Evolutionary conservation across 1,139 yeast species (phyloP).

Genomic region (Magnusiomyces suaveolens): DNA sequence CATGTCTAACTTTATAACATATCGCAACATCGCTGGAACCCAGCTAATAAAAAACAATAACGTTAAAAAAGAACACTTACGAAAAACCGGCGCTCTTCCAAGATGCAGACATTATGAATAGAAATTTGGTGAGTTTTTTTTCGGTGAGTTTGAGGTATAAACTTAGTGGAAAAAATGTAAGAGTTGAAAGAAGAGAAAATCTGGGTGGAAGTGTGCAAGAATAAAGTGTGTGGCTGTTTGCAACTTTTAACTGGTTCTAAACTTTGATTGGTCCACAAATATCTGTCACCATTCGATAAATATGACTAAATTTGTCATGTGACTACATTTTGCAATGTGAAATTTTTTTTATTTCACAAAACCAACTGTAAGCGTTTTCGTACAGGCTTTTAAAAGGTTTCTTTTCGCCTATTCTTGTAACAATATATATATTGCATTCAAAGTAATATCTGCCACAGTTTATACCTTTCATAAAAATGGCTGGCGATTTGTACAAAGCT

Average conservation of each 20-base stretch:
- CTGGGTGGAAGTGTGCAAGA: no score
- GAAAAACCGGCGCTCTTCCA: slow-evolving; percentile 29
- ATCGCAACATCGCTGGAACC: no score
- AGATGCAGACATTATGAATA: slow-evolving; percentile 18
- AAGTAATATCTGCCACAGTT: no score
- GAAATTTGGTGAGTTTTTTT: not conserved
- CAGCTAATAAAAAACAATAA: no score
- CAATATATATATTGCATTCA: no score
- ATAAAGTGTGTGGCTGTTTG: no score
- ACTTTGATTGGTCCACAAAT: not conserved
- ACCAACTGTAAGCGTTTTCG: not conserved
- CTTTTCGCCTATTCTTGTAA: no score
- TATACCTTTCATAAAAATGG: not conserved
- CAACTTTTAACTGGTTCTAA: not conserved
- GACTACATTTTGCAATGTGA: not conserved
- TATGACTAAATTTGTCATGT: no score
- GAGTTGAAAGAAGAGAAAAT: not conserved
- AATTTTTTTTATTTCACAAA: not conserved
- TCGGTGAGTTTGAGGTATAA: not conserved
- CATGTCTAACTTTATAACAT: no score
- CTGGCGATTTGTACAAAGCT: slow-evolving; percentile 58
- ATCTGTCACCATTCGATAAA: no score
- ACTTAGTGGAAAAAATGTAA: not conserved
- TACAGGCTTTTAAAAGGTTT: no score
- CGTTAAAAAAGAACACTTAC: slow-evolving; percentile 20